Evolutionary conservation across 2,329 filamentous ascomycete species (phyloP), one percentile per base, ranked within the genome.

Genomic region (Penicillium sp.): DNA sequence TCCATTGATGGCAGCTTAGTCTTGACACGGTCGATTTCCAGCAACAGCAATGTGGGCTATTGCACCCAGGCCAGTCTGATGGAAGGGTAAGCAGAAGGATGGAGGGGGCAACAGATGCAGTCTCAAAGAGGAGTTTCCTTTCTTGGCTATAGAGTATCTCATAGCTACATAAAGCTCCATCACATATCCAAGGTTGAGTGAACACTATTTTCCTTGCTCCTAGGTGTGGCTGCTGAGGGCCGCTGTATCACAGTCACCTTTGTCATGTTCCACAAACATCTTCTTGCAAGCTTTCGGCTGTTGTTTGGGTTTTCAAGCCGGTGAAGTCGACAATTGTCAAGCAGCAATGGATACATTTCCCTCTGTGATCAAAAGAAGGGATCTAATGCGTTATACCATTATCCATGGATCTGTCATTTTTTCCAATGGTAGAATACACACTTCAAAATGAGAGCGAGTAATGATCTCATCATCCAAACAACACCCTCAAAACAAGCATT

Each of bases 381-480:
- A 27, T 27, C 8, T 8, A 27, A 8, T 8, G 5, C 24, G 24
- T 2, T 27, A 27, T 27, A 27, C 4, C 24, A 27, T 6, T 27
- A 40, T 54, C 52, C 52, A 40, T 40, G 47, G 47, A 18, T 42
- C 11, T 34, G 13, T n/a, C 18, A 22, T 7, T 31, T 50, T 50
- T 44, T 29, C 22, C 9, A 44, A 9, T 22, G n/a, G 38, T 31
- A 40, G n/a, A 32, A 24, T 22, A 5, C 48, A 29, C n/a, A 14
- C 22, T 22, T 8, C 24, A 24, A n/a, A 29, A 31, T 14, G 18
- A 52, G 49, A 55, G 13, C 54, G 49, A 43, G 45, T 53, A 53
- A 56, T 53, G 22, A 24, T 18, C 29, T 34, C 54, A 50, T 56
- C 51, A 56, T 56, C 9, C 16, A 5, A 16, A 24, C 9, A 21